Base-by-base conservation (phyloP, 2,329 filamentous ascomycete species). In the Fusarium vanettenii region DNA sequence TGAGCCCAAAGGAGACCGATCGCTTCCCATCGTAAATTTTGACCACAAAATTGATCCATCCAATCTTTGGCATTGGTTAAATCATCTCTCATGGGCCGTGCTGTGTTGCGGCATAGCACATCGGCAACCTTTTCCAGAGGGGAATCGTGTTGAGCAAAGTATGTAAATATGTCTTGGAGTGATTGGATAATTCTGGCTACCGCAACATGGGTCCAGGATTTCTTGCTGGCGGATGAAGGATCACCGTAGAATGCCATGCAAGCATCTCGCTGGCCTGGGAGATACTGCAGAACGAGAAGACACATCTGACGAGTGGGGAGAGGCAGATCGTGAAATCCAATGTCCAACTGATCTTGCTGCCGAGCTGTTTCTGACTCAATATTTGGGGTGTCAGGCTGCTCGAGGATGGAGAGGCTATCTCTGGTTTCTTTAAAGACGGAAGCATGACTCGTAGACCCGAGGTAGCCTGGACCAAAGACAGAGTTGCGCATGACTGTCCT, bases 381-480 rank as follows among this genome's bases (percentile, higher is more conserved):
- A 7, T 31, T 11, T 25, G 63, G 56, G 14, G 60, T 25, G 22
- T 33, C 62, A 27, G 64, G 64, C 10, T 75, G 69, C 22, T 81
- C 76, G 5, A 82, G 76, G 2, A 81, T 76, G 20, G 81, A 82
- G 2, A 86, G 74, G 31, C 81, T 85, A 39, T 81, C 82, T 31
- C 83, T 79, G 2, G 85, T 84, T 64, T 86, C 85, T 33, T 84
- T 82, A 29, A 84, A 84, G 20, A 85, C 83, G 14, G 80, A 79
- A 39, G 79, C 82, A 69, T 84, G 85, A 67, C 84, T 86, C 6
- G 84, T 86, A 67, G 82, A 84, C 37, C 85, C 85, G n/a, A 87
- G 80, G 73, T 86, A 86, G 4, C 85, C 86, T 2, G 76, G 62
- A 5, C 61, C 69, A 10, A 72, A 69, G 6, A 79, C 64, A n/a